Conservation (phyloP, 495 filamentous ascomycete species). For the Aspergillus asperescens region DNA sequence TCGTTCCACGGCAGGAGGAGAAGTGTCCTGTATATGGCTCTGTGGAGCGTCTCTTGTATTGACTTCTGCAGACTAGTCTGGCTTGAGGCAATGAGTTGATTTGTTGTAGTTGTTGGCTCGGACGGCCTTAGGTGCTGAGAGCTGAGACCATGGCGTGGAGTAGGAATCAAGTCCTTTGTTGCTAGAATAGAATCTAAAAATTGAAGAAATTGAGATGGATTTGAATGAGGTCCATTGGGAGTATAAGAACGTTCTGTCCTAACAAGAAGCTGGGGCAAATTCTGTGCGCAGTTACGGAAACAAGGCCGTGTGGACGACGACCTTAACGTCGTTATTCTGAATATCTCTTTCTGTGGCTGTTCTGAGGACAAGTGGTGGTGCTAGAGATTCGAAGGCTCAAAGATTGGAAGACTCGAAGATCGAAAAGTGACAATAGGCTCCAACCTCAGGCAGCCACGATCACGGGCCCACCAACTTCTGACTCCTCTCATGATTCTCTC, state of each 20-base stretch:
- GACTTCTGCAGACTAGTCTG: neutral
- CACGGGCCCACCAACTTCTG: no score
- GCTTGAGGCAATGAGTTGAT: neutral
- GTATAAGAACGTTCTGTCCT: neutral
- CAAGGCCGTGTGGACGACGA: neutral
- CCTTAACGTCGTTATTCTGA: no score
- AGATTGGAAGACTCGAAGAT: no score
- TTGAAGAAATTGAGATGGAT: no score
- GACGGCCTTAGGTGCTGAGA: neutral
- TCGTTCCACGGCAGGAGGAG: neutral
- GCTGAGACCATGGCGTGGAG: constrained; percentile 3
- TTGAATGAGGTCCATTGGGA: no score
- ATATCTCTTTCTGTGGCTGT: neutral
- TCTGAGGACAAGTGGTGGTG: neutral
- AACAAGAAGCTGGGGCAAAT: neutral
- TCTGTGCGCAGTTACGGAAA: neutral
- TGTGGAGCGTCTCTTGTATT: neutral
- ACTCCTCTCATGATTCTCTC: no score
- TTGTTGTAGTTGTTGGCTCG: neutral
- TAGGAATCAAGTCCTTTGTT: constrained; percentile 1
- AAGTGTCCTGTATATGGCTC: neutral
- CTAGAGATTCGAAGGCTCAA: no score
- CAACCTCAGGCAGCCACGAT: no score
- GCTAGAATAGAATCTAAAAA: neutral
- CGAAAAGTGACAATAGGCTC: no score